Base-by-base conservation (phyloP, 768 basidiomycete genomes). In the Boletus rubroflammeus region DNA sequence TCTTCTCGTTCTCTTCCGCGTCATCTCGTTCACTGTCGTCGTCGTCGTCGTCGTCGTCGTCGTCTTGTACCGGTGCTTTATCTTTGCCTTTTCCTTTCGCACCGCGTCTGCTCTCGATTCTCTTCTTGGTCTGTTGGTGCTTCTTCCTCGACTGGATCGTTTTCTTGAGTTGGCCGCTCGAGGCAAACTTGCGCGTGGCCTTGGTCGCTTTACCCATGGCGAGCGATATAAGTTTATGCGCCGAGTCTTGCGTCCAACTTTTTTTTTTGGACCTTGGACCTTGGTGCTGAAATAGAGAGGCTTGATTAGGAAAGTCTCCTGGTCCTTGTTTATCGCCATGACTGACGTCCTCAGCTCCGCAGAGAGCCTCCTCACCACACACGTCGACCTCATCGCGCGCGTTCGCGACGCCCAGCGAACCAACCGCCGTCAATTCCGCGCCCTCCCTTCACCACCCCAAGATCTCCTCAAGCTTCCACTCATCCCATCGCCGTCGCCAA, bases 111-210 rank as follows among this genome's bases (percentile, higher is more conserved):
- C 78, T 76, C 65, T 89, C 80, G 28, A 82, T 76, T 69, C 86
- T 85, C 71, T 86, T 88, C 63, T 82, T 81, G 57, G 82, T 75
- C 64, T 90, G 81, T 64, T 93, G 86, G 62, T 86, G 82, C 62
- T 92, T 90, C 54, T 85, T 81, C n/a, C 95, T 78, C 6, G 85
- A 80, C 62, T 91, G 80, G 47, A 98, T 97, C 19, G 84, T 82
- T 60, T 90, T 88, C 66, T 92, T 91, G 50, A 98, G 82, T 65
- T 88, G 85, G 1, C 95, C 95, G 54, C 89, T 92, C 4, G 90
- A 77, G 9, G 86, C 89, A 62, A 95, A 95, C 73, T 95, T 93
- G 66, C 86, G 85, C 11, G 88, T 88, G 0, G 90, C 82, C 51
- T 68, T 68, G 36, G 81, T 73, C 19, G 84, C 81, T 61, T 88